Conservation (phyloP, 2,329 filamentous ascomycete species). For the Penicillium sp. region DNA sequence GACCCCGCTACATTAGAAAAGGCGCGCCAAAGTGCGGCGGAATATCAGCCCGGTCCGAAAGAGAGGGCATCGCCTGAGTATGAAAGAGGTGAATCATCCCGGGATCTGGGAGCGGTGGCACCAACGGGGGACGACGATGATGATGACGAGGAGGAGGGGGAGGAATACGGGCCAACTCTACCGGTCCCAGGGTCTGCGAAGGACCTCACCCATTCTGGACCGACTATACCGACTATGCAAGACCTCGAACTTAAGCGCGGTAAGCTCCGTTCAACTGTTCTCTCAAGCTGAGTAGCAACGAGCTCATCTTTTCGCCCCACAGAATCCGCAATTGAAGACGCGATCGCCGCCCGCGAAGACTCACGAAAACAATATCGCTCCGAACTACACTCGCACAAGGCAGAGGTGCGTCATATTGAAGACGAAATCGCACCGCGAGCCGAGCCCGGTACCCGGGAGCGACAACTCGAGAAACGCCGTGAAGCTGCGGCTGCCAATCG, state of each 20-base stretch:
- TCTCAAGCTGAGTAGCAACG: neutral
- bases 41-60: conserved; percentile 2
- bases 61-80: conserved; percentile 27
- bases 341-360: conserved; percentile 29
- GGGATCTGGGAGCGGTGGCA: conserved; percentile 2
- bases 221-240: conserved; percentile 67
- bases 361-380: conserved; percentile 41
- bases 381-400: conserved; percentile 54
- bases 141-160: conserved; percentile 34
- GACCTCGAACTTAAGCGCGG: conserved; percentile 67
- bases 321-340: conserved; percentile 37
- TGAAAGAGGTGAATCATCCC: conserved; percentile 17
- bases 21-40: conserved; percentile 41
- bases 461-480: conserved; percentile 80
- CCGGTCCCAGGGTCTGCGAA: conserved; percentile 34
- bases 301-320: conserved; percentile 1
- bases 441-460: conserved; percentile 78
- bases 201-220: conserved; percentile 47
- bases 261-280: conserved; percentile 13
- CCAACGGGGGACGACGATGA: conserved; percentile 25
- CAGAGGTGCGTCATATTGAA: conserved; percentile 36
- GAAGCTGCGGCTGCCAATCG: conserved; percentile 72
- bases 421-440: conserved; percentile 83
- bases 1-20: conserved; percentile 70
- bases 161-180: conserved; percentile 62